phyloP scores from a whole-genome alignment of 2,329 filamentous ascomycete species.

The Diplodia sapinea region DNA sequence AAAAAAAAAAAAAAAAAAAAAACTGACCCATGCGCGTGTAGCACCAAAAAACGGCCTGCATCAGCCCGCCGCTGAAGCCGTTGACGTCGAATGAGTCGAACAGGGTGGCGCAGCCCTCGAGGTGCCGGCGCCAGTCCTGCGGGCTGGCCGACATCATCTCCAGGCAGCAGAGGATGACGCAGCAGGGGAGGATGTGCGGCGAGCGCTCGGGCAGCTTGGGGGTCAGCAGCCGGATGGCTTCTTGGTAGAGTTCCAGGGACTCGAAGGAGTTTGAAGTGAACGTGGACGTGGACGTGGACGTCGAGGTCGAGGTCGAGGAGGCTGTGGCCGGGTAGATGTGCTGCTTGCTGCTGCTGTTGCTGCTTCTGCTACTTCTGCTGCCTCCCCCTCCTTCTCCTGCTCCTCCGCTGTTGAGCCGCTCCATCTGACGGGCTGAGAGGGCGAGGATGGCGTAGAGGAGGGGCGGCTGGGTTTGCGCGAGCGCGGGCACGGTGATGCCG shows the following conservation, averaged over 20 bases:
- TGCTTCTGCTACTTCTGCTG: not conserved
- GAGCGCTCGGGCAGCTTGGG: constrained; percentile 56
- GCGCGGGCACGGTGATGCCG: constrained; percentile 54
- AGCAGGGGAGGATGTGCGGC: constrained; percentile 59
- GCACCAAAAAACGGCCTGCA: constrained; percentile 62
- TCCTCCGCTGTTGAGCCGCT: constrained; percentile 47
- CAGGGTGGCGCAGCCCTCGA: constrained; percentile 59
- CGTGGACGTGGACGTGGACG: too few species aligned
- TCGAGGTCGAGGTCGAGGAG: too few species aligned
- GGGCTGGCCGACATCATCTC: constrained; percentile 55
- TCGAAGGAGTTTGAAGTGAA: constrained; percentile 39
- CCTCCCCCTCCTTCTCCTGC: not conserved
- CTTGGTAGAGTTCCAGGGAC: constrained; percentile 58
- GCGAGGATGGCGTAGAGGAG: constrained; percentile 59
- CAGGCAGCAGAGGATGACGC: constrained; percentile 60
- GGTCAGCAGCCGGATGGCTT: constrained; percentile 58
- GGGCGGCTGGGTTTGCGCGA: constrained; percentile 53
- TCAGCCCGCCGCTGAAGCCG: constrained; percentile 57
- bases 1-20: not conserved
- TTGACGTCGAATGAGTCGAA: constrained; percentile 59
- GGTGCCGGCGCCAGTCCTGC: constrained; percentile 58
- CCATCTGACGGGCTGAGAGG: constrained; percentile 59
- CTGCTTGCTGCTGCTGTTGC: not conserved
- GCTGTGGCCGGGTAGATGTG: constrained; percentile 38
- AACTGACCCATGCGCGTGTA: constrained; percentile 58